Base-by-base conservation (phyloP, 2,329 filamentous ascomycete species). In the Botrytis cinerea region DNA sequence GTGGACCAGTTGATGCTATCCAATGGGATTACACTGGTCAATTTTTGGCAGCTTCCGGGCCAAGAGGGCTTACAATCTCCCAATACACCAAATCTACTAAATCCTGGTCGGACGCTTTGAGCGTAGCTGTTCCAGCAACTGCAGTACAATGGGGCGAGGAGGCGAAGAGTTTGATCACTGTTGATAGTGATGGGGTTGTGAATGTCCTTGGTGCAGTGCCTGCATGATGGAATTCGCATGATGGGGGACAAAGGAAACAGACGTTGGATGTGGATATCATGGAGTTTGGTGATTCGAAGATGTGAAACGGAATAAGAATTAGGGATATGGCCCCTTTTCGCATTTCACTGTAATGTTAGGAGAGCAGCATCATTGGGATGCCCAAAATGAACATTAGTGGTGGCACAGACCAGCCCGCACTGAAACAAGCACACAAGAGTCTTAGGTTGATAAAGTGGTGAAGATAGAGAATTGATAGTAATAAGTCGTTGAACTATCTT, bases 11-110 rank as follows among this genome's bases (percentile, higher is more conserved):
- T 66, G 88, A 92, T 75, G 90, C 88, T 59, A 86, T 98, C 76
- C 87, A 87, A 67, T 99, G 95, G 95, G 96, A 99, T 81, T 98
- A 97, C 85, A 96, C 93, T 10, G 95, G 95, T 61, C 95, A 98
- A 83, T 99, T 93, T 84, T 86, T 99, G 71, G 93, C 95, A 40
- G 92, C 92, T 20, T 93, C 90, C 6, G 95, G 95, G 10, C 87
- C 91, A 6, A 90, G 91, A 62, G 94, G 94, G 43, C 85, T 98
- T 64, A 93, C 92, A 8, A 93, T 99, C 59, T 93, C 96, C 82
- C 92, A 97, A 80, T 99, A 97, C 83, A 88, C 89, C 76, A 99
- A 98, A 87, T 86, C 90, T 70, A 87, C 89, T 75, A 99, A 97
- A 88, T 87, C 88, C 73, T 99, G 96, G 96, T 92, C 90, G 62